Base-by-base conservation (phyloP, 768 basidiomycete species). In the Hebeloma cylindrosporum region DNA sequence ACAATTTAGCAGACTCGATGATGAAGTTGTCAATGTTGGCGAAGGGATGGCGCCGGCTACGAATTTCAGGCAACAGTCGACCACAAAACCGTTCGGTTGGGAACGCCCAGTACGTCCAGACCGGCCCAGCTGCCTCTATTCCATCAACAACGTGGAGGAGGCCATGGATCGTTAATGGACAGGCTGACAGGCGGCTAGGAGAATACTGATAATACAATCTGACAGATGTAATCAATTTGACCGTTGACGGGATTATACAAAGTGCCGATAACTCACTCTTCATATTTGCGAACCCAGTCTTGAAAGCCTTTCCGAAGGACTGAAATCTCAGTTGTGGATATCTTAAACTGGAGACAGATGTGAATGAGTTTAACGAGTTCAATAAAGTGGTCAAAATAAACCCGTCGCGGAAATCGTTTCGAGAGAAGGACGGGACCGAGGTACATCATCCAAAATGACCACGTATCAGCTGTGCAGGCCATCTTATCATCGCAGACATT, bases 21-120 rank as follows among this genome's bases (percentile, higher is more conserved):
- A n/a, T n/a, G n/a, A n/a, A n/a, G n/a, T n/a, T n/a, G n/a, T n/a
- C n/a, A n/a, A n/a, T n/a, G n/a, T n/a, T n/a, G n/a, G n/a, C n/a
- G n/a, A n/a, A n/a, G n/a, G n/a, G n/a, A n/a, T n/a, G n/a, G n/a
- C n/a, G n/a, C n/a, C n/a, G n/a, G n/a, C n/a, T n/a, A n/a, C n/a
- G n/a, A n/a, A n/a, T n/a, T n/a, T n/a, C n/a, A n/a, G n/a, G n/a
- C n/a, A n/a, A n/a, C 2, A 71, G 73, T 33, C 6, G 32, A 7
- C 32, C 32, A 14, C 32, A 33, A 14, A 33, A 33, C 5, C 32
- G 32, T 14, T 33, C 32, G 5, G n/a, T 33, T 17, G 32, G 32
- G 18, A 71, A 72, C 8, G 67, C 59, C 71, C 71, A 68, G 36
- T 60, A 65, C 1, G 52, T 47, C 65, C 69, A 71, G n/a, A 68